Evolutionary conservation across 2,329 filamentous ascomycete genomes (phyloP), one percentile per base, ranked within the genome.

Genomic region (Diaporthe nobilis): DNA sequence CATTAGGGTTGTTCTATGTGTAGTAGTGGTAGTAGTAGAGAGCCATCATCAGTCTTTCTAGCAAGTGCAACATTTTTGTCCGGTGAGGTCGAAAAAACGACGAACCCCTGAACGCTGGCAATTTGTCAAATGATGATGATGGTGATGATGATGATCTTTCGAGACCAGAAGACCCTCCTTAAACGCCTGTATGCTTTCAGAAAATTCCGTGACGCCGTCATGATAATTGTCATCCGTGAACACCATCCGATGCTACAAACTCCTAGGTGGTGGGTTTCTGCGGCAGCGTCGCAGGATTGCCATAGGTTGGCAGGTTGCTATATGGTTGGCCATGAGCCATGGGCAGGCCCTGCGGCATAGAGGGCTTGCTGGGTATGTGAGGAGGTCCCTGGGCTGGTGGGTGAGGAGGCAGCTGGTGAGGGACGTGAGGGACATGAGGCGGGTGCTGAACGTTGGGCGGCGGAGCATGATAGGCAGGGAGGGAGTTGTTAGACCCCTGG

Each of bases 261-360:
- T 78, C 76, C 75, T 81, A 82, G 76, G 87, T 86, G 47, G 88
- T 84, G 75, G 90, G 90, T 83, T 91, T 91, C 81, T 91, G 90
- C 76, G 90, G 90, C 81, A 92, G 81, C 44, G 88, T 89, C 44
- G 90, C 89, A 75, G 90, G 90, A 81, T 92, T 92, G 78, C 90
- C 90, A 78, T 91, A 92, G 75, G 85, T 87, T 58, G 89, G 89
- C 77, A 92, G 83, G 79, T 90, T 88, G 76, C 85, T 87, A 79
- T 87, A 91, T 8, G 86, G 81, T 79, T 88, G 88, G 79, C 81
- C 70, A 77, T 79, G 68, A 73, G 77, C 44, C 60, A 61, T 77
- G 71, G 81, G 81, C 61, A 84, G 84, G 58, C 84, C 85, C 73
- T 86, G 85, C 25, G 86, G 83, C 39, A 85, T 84, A 55, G 82